A percentile compares a stretch with the other conserved stretches of the same genome.
These are phyloP conservation scores for Thelephora ganbajun DNA, from an alignment of 768 basidiomycete genomes.

Conservation along the genomic window DNA sequence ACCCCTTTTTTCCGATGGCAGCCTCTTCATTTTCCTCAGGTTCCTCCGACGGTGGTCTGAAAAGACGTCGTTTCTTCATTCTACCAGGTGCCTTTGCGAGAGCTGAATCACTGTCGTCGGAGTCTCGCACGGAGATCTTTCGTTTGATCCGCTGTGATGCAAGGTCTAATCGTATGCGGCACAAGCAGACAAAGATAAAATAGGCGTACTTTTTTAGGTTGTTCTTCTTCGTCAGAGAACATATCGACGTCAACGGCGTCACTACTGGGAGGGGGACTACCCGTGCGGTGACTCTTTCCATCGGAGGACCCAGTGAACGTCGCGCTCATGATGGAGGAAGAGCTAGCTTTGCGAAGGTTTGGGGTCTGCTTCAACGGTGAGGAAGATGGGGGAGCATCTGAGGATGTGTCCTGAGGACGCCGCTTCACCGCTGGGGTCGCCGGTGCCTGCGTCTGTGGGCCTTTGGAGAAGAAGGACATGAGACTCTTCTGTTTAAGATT, in stretches of 20 bases:
- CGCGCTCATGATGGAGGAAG: slow-evolving; percentile 25
- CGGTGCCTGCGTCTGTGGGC: no score
- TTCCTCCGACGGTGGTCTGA: slow-evolving; percentile 31
- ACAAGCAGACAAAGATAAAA: not conserved
- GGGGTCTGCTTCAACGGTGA: not conserved
- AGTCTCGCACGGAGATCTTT: slow-evolving; percentile 55
- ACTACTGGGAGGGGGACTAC: slow-evolving; percentile 59
- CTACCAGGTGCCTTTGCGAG: slow-evolving; percentile 20
- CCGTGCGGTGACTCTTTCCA: slow-evolving; percentile 28
- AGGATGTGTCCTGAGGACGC: not conserved
- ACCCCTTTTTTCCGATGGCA: slow-evolving; percentile 23
- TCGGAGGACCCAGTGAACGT: slow-evolving; percentile 31
- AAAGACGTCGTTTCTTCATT: slow-evolving; percentile 49
- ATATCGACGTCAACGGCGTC: slow-evolving; percentile 70
- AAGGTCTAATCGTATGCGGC: no score
- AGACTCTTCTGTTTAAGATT: slow-evolving; percentile 59
- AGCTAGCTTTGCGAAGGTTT: slow-evolving; percentile 6
- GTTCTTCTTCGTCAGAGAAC: slow-evolving; percentile 36
- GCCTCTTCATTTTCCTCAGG: slow-evolving; percentile 34
- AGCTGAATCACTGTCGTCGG: slow-evolving; percentile 24
- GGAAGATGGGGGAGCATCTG: not conserved
- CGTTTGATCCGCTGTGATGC: slow-evolving; percentile 31
- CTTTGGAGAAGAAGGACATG: slow-evolving; percentile 45
- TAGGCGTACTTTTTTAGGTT: slow-evolving; percentile 12
- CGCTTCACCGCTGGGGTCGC: no score